Conservation (phyloP, 2,329 filamentous ascomycete genomes). For the Neopestalotiopsis rosae region DNA sequence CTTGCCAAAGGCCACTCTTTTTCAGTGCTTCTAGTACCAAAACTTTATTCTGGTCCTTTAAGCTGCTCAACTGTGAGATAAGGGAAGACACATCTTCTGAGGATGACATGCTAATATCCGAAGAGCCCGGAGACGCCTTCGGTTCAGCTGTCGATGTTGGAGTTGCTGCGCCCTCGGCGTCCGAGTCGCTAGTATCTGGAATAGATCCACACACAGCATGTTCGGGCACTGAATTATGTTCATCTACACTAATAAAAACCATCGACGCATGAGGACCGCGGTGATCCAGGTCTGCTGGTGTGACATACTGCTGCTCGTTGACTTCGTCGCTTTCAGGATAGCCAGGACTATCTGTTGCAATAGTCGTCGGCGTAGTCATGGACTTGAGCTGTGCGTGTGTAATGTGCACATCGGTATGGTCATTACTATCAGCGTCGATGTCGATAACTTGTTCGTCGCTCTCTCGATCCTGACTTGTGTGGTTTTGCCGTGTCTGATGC, state of each 20-base stretch:
- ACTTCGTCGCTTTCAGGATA: neutral
- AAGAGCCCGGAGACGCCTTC: neutral
- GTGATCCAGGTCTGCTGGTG: slow-evolving; percentile 1
- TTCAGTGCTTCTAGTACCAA: slow-evolving; percentile 31
- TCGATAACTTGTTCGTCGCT: neutral
- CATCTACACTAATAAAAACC: neutral
- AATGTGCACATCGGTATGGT: neutral
- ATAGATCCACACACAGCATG: neutral
- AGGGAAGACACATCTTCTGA: slow-evolving; percentile 8
- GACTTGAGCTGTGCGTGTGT: neutral
- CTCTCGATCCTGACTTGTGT: neutral
- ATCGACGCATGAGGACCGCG: neutral
- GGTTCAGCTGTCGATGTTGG: neutral
- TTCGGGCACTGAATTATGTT: neutral
- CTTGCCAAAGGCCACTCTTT: slow-evolving; percentile 29
- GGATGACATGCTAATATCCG: neutral
- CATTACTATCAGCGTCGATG: neutral
- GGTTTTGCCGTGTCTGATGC: neutral
- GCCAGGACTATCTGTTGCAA: neutral
- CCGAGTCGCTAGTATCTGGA: neutral
- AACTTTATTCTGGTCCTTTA: slow-evolving; percentile 23
- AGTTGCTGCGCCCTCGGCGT: neutral
- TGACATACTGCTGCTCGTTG: neutral
- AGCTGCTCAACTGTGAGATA: slow-evolving; percentile 23
- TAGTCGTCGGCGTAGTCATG: neutral